These are phyloP conservation scores for Roridomyces roridus DNA, from an alignment of 768 basidiomycete genomes.

Conservation along the genomic window DNA sequence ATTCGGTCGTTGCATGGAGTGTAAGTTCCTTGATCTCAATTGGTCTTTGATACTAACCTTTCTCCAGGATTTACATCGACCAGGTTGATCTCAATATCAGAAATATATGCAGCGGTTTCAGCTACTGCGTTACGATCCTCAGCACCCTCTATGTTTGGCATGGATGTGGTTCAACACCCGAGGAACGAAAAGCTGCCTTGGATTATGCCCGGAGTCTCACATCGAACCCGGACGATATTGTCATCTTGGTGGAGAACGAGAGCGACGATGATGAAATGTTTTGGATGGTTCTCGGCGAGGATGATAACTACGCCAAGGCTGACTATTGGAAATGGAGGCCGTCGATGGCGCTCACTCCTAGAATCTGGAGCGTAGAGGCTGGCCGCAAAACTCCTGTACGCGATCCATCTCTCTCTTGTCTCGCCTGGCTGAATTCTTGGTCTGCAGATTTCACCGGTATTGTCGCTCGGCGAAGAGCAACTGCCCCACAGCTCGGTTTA, in stretches of 20 bases:
- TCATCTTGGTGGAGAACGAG: slow-evolving; percentile 70
- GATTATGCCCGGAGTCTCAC: slow-evolving; percentile 62
- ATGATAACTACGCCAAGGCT: slow-evolving; percentile 70
- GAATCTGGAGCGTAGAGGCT: slow-evolving; percentile 65
- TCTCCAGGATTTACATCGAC: slow-evolving; percentile 11
- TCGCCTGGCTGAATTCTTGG: slow-evolving; percentile 8
- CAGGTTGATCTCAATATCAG: slow-evolving; percentile 50
- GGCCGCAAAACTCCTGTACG: slow-evolving; percentile 47
- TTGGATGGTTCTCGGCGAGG: slow-evolving; percentile 85
- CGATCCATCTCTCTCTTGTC: slow-evolving; percentile 22
- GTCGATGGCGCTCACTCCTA: slow-evolving; percentile 48
- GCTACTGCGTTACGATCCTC: slow-evolving; percentile 77
- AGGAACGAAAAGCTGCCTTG: slow-evolving; percentile 67
- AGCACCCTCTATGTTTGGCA: slow-evolving; percentile 82
- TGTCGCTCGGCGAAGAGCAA: slow-evolving; percentile 48
- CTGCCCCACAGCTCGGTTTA: slow-evolving; percentile 56
- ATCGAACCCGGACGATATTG: slow-evolving; percentile 41
- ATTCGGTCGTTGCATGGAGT: slow-evolving; percentile 58
- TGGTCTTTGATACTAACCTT: not conserved
- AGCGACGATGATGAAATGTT: slow-evolving; percentile 80
- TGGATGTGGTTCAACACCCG: slow-evolving; percentile 67
- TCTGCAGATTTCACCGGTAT: slow-evolving; percentile 53
- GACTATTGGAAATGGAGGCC: slow-evolving; percentile 82
- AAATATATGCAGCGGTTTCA: slow-evolving; percentile 85
- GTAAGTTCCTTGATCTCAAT: not conserved